These are phyloP conservation scores for Yamadazyma kanchanaburiensis DNA, from an alignment of 1,139 yeast species.

Conservation along the genomic window DNA sequence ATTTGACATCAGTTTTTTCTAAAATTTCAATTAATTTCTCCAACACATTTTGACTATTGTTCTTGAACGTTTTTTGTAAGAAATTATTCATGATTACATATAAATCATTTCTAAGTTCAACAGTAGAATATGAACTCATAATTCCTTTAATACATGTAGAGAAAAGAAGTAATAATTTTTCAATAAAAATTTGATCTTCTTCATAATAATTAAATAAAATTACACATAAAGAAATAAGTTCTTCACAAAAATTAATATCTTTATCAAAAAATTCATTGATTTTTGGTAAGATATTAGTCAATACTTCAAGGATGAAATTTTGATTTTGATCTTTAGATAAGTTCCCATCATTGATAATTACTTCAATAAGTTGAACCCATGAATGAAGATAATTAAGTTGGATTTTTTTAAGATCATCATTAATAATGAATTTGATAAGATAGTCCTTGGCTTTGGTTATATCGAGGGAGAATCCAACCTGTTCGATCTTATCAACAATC, in stretches of 20 bases:
- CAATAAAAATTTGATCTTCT: conserved; percentile 30
- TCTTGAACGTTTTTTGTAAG: conserved; percentile 47
- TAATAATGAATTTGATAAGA: conserved; percentile 41
- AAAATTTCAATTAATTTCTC: conserved; percentile 51
- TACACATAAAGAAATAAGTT: conserved; percentile 71
- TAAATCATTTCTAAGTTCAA: conserved; percentile 70
- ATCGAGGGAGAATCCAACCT: too few species aligned
- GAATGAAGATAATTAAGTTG: conserved; percentile 68
- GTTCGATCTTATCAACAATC: conserved; percentile 4
- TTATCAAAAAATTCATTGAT: conserved; percentile 69
- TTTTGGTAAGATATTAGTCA: conserved; percentile 73
- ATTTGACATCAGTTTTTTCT: conserved; percentile 55
- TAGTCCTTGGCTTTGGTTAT: conserved; percentile 25
- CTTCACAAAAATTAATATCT: conserved; percentile 69
- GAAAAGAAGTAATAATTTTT: conserved; percentile 65
- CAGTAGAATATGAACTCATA: conserved; percentile 63
- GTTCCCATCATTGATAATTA: conserved; percentile 60
- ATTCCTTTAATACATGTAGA: conserved; percentile 74
- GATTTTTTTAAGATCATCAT: conserved; percentile 42
- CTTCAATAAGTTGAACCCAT: conserved; percentile 80
- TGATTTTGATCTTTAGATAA: conserved; percentile 31
- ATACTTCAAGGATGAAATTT: conserved; percentile 69
- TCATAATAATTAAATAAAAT: conserved; percentile 62
- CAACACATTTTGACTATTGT: conserved; percentile 31
- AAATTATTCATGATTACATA: conserved; percentile 72